A percentile compares a stretch with the other conserved stretches of the same genome.
Conservation (phyloP, 2,329 filamentous ascomycete species). For the Chrysoporthe deuterocubensis region DNA sequence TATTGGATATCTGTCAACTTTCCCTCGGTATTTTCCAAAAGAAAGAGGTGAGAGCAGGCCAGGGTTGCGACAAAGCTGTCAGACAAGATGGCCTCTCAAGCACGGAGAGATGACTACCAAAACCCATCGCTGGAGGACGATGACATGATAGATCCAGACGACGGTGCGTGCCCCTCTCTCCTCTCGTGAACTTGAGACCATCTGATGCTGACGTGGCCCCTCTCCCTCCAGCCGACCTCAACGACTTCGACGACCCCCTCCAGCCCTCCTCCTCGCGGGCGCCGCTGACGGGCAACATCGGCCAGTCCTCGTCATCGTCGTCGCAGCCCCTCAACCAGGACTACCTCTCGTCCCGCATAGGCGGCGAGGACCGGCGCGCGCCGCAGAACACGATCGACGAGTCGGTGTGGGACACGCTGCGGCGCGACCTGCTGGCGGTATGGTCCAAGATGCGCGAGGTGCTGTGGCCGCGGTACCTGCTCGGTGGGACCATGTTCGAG, state of each 20-base stretch:
- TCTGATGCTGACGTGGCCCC: not conserved
- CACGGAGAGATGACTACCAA: slow-evolving; percentile 60
- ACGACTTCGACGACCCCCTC: slow-evolving; percentile 91
- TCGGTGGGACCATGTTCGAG: slow-evolving; percentile 71
- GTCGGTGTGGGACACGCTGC: slow-evolving; percentile 95
- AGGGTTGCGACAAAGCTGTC: slow-evolving; percentile 1
- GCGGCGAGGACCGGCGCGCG: slow-evolving; percentile 89
- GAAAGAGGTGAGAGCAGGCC: not conserved
- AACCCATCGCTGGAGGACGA: slow-evolving; percentile 63
- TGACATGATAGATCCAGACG: slow-evolving; percentile 78
- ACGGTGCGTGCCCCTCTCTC: slow-evolving; percentile 57
- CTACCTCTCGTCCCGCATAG: slow-evolving; percentile 87
- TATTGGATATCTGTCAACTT: not conserved
- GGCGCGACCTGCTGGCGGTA: slow-evolving; percentile 86
- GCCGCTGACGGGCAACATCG: slow-evolving; percentile 84
- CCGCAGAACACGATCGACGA: slow-evolving; percentile 95
- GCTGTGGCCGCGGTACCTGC: slow-evolving; percentile 91
- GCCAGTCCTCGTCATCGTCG: slow-evolving; percentile 57
- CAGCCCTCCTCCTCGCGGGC: slow-evolving; percentile 70
- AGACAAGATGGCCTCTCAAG: slow-evolving; percentile 51
- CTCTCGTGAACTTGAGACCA: not conserved
- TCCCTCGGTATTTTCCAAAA: not conserved
- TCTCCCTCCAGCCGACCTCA: slow-evolving; percentile 69
- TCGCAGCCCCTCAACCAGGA: slow-evolving; percentile 65
- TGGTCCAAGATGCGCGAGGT: slow-evolving; percentile 99